phyloP scores from a whole-genome alignment of 768 basidiomycete genomes.

The Tulasnella sp. region DNA sequence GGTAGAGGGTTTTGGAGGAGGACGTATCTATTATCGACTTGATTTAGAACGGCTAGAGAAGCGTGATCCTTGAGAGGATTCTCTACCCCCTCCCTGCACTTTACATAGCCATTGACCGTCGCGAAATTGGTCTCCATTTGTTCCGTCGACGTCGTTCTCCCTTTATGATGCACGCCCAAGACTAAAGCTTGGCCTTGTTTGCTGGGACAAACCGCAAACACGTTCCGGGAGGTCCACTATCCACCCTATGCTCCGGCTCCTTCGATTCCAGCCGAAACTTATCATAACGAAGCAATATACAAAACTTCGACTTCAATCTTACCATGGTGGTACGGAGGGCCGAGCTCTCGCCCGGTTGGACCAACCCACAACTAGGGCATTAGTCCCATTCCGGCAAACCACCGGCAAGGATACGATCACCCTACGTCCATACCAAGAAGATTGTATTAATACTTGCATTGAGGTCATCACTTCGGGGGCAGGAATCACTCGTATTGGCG shows the following conservation, averaged over 20 bases:
- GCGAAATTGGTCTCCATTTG: too few species aligned
- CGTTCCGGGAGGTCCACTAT: background rate
- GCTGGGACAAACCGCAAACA: background rate
- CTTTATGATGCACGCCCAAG: too few species aligned
- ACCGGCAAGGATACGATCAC: background rate
- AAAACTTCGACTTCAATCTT: background rate
- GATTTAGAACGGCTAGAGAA: too few species aligned
- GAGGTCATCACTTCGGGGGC: background rate
- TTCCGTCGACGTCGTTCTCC: too few species aligned
- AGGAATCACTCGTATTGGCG: background rate
- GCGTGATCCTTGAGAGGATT: too few species aligned
- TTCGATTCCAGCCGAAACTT: background rate
- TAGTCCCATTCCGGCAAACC: background rate
- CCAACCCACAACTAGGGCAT: background rate
- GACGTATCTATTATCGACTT: too few species aligned
- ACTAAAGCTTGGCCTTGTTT: background rate
- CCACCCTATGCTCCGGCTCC: too few species aligned
- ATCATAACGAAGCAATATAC: background rate
- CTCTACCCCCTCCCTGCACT: too few species aligned
- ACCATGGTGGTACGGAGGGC: background rate
- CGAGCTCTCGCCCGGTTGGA: background rate
- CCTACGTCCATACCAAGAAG: background rate
- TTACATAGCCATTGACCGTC: too few species aligned
- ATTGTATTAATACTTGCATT: background rate
- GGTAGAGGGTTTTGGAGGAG: too few species aligned